Conservation (phyloP, 345 rosid genomes). For the Noccaea caerulescens region DNA sequence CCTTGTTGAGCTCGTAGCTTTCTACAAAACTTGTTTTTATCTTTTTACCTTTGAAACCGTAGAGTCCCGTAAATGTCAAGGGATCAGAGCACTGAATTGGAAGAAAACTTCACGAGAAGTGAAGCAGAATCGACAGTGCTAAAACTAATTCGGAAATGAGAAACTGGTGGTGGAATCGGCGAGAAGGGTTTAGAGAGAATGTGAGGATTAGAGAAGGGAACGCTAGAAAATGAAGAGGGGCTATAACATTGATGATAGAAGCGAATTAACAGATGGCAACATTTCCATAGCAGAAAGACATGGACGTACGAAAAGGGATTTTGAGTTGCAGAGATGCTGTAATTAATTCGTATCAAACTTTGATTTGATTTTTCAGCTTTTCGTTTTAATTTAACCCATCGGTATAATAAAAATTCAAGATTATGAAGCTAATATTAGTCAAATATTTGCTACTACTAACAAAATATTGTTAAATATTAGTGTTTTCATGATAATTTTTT, state of each 20-base stretch:
- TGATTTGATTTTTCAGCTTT: background rate
- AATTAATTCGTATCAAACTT: background rate
- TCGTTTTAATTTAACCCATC: background rate
- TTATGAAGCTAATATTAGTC: too few species aligned
- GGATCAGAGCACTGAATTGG: background rate
- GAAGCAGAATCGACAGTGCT: background rate
- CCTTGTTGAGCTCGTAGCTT: slow-evolving; percentile 10
- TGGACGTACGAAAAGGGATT: slow-evolving; percentile 25
- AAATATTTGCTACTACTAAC: too few species aligned
- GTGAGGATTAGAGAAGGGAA: slow-evolving; percentile 1
- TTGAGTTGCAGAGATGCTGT: slow-evolving; percentile 27
- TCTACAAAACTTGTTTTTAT: slow-evolving; percentile 29
- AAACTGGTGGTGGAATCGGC: background rate
- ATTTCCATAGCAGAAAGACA: slow-evolving; percentile 44
- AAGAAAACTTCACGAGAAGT: background rate
- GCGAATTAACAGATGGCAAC: slow-evolving; percentile 29
- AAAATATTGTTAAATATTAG: too few species aligned
- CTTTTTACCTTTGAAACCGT: too few species aligned
- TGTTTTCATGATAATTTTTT: too few species aligned
- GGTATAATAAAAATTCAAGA: too few species aligned
- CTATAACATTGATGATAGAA: slow-evolving; percentile 15
- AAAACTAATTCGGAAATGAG: slow-evolving; percentile 25
- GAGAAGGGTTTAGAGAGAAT: slow-evolving; percentile 18
- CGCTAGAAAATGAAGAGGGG: slow-evolving; percentile 28
- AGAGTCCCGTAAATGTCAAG: too few species aligned